Percentiles rank a stretch among this genome's conserved stretches.
Conservation (phyloP, 257 asterid genomes). For the Gentiana straminea region DNA sequence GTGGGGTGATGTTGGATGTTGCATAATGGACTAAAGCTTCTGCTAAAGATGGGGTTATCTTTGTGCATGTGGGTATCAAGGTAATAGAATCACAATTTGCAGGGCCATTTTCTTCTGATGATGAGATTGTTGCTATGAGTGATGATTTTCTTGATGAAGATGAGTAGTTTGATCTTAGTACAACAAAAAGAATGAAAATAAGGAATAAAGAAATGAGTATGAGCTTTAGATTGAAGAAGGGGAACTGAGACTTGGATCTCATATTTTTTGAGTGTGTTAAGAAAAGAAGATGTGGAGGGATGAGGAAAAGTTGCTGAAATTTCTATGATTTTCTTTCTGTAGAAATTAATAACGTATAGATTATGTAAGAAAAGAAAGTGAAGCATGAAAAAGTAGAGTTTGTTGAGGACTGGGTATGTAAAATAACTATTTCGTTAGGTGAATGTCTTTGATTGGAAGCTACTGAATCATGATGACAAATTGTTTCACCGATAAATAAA, state of each 20-base stretch:
- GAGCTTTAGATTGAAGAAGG: conserved; percentile 36
- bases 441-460: not conserved
- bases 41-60: conserved; percentile 59
- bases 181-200: conserved; percentile 37
- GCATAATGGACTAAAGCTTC: conserved; percentile 67
- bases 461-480: not conserved
- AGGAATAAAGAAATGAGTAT: conserved; percentile 31
- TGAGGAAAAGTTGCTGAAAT: no score
- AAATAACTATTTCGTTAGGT: not conserved
- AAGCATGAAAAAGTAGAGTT: not conserved
- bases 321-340: no score
- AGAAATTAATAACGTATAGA: no score
- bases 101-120: conserved; percentile 4
- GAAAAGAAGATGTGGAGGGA: no score
- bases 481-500: not conserved
- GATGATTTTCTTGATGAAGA: conserved; percentile 9
- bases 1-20: conserved; percentile 79
- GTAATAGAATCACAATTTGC: not conserved
- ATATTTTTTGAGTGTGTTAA: not conserved
- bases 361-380: no score
- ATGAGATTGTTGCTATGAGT: conserved; percentile 1
- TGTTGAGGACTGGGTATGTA: not conserved
- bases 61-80: conserved; percentile 35
- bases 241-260: conserved; percentile 15
- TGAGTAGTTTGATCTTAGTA: conserved; percentile 35